A percentile compares a stretch with the other conserved stretches of the same genome.
Evolutionary conservation across 768 basidiomycete species (phyloP).

Genomic region (Daedaleopsis nitida): DNA sequence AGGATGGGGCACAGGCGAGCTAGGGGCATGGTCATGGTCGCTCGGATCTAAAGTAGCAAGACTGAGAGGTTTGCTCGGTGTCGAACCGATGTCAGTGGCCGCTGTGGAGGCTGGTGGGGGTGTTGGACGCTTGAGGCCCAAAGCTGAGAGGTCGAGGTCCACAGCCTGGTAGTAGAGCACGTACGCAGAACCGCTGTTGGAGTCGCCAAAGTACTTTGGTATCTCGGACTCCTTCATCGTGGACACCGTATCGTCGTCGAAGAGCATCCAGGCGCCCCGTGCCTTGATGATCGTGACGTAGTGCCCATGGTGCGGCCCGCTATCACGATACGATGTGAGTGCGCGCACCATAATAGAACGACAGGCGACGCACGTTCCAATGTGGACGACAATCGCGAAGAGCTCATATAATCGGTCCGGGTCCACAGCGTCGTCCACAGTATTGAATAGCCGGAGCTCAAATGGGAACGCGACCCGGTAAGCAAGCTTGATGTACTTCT

Average conservation of each 20-base stretch:
- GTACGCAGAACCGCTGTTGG: constrained; percentile 84
- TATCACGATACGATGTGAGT: constrained; percentile 32
- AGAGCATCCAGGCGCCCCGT: constrained; percentile 80
- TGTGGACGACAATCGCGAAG: constrained; percentile 98
- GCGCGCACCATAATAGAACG: background rate
- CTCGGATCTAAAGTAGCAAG: constrained; percentile 12
- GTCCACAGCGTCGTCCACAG: constrained; percentile 89
- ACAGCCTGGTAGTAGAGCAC: constrained; percentile 96
- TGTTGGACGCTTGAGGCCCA: constrained; percentile 59
- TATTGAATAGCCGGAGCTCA: constrained; percentile 94
- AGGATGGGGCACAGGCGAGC: constrained; percentile 27
- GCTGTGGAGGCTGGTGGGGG: constrained; percentile 22
- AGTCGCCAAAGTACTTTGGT: constrained; percentile 93
- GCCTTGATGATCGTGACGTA: constrained; percentile 95
- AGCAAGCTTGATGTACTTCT: constrained; percentile 90
- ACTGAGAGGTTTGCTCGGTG: constrained; percentile 15
- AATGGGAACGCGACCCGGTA: constrained; percentile 97
- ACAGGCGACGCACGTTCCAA: constrained; percentile 71
- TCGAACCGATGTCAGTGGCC: constrained; percentile 15
- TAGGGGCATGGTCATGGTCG: constrained; percentile 13
- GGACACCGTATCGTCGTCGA: constrained; percentile 94
- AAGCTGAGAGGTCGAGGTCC: constrained; percentile 73
- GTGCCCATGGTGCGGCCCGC: constrained; percentile 98
- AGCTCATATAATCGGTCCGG: constrained; percentile 93
- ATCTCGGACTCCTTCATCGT: constrained; percentile 89